These are phyloP conservation scores for Leucosporidium yakuticum DNA, from an alignment of 768 basidiomycete species.

Conservation along the genomic window DNA sequence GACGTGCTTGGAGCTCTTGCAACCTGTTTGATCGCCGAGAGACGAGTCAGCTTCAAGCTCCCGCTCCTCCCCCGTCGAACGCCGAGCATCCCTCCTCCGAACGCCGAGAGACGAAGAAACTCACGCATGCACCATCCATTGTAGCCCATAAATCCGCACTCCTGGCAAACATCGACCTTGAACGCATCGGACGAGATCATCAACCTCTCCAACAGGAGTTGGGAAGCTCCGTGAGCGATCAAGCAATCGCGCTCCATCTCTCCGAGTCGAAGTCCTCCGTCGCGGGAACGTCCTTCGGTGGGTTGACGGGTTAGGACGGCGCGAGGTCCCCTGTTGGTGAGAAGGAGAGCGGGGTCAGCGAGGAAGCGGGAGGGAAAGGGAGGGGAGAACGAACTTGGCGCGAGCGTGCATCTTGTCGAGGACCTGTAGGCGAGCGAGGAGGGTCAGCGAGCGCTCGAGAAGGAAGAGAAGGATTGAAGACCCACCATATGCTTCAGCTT, in stretches of 20 bases:
- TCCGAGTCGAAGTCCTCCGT: conserved; percentile 91
- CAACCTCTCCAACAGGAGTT: conserved; percentile 86
- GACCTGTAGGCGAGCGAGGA: conserved; percentile 67
- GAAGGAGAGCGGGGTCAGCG: neutral
- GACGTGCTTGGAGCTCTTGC: conserved; percentile 95
- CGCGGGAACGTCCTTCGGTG: conserved; percentile 94
- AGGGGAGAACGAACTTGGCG: conserved; percentile 58
- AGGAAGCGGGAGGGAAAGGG: conserved; percentile 11
- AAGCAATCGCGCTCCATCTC: conserved; percentile 98
- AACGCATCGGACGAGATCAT: conserved; percentile 99
- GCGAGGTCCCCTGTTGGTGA: conserved; percentile 75
- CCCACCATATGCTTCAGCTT: conserved; percentile 69
- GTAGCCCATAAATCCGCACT: conserved; percentile 80
- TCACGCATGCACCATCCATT: conserved; percentile 39
- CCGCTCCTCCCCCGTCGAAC: too few relatives aligned
- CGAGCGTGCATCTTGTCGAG: conserved; percentile 99
- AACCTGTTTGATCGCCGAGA: conserved; percentile 63
- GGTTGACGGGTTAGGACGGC: conserved; percentile 95
- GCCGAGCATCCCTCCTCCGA: conserved; percentile 51
- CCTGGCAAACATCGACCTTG: conserved; percentile 89
- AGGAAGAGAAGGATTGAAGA: conserved; percentile 15
- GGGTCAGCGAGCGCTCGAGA: conserved; percentile 12
- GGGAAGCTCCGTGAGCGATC: conserved; percentile 87
- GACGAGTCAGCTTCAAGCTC: neutral
- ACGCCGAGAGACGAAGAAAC: neutral